Conservation (phyloP, 2,329 filamentous ascomycete genomes). For the Arthrinium puccinioides region DNA sequence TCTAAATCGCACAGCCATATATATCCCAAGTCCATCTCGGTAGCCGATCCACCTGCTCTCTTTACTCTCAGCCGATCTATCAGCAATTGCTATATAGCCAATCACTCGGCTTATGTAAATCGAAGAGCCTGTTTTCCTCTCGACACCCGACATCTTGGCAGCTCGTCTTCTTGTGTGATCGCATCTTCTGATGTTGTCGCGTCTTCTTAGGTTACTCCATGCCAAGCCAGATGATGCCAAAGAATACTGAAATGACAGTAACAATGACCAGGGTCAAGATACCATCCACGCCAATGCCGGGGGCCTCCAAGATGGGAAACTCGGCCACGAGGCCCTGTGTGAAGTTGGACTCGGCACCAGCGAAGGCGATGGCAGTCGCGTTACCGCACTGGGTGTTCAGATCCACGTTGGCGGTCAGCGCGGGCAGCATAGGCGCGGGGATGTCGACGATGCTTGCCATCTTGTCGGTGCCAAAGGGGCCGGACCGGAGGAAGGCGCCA, state of each 20-base stretch:
- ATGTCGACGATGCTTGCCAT: conserved; percentile 32
- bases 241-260: not conserved
- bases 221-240: not conserved
- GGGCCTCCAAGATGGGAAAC: conserved; percentile 23
- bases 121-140: no score
- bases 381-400: conserved; percentile 39
- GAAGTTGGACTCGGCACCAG: conserved; percentile 35
- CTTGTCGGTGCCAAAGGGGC: conserved; percentile 30
- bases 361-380: conserved; percentile 33
- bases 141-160: no score
- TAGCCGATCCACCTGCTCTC: no score
- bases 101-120: no score
- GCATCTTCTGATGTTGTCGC: no score
- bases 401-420: conserved; percentile 28
- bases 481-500: conserved; percentile 34
- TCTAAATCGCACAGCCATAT: no score
- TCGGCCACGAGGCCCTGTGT: conserved; percentile 31
- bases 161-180: no score
- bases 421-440: conserved; percentile 27
- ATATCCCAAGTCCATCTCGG: no score
- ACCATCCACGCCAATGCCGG: conserved; percentile 8
- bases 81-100: no score
- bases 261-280: not conserved
- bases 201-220: not conserved
- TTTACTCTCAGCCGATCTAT: no score